Base-by-base conservation (phyloP, 805 yeast genomes). In the Cyberlindnera lachancei region DNA sequence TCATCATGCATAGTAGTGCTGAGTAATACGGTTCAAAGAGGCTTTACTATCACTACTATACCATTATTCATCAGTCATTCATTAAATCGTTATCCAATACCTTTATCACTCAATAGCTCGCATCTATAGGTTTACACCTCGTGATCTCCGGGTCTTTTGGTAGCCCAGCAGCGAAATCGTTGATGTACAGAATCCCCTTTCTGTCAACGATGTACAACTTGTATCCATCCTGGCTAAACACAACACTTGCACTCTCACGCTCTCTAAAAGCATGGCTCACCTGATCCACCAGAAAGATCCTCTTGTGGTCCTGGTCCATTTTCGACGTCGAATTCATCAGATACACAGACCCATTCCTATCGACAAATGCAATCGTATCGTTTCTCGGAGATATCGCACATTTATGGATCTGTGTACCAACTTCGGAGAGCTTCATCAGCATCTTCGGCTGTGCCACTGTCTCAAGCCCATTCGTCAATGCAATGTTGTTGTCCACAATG, bases 81-180 rank as follows among this genome's bases (percentile, higher is more conserved):
- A n/a, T n/a, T n/a, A n/a, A n/a, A n/a, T n/a, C n/a, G n/a, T n/a
- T n/a, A n/a, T n/a, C n/a, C n/a, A n/a, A n/a, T n/a, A n/a, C 25
- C 18, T 13, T 28, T 15, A 28, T n/a, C 30, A 29, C 11, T 33
- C 28, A 25, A 41, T 24, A n/a, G n/a, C n/a, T n/a, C n/a, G n/a
- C n/a, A n/a, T n/a, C n/a, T n/a, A n/a, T n/a, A 6, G 36, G 45
- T 51, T 78, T 79, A 57, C 83, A 75, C 50, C 79, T 71, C 3
- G 81, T 70, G 7, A 80, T 78, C 13, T 75, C 79, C 16, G 67
- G 68, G 44, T 74, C 76, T 41, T 75, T 78, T 8, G 10, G 92
- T 15, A 78, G 56, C 3, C 94, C 95, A 33, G 86, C 88, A 11
- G 92, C 82, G 58, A 87, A 88, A 57, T 88, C 96, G 44, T 82